Base-by-base conservation (phyloP, 495 filamentous ascomycete genomes). In the Antarctomyces pellizariae region DNA sequence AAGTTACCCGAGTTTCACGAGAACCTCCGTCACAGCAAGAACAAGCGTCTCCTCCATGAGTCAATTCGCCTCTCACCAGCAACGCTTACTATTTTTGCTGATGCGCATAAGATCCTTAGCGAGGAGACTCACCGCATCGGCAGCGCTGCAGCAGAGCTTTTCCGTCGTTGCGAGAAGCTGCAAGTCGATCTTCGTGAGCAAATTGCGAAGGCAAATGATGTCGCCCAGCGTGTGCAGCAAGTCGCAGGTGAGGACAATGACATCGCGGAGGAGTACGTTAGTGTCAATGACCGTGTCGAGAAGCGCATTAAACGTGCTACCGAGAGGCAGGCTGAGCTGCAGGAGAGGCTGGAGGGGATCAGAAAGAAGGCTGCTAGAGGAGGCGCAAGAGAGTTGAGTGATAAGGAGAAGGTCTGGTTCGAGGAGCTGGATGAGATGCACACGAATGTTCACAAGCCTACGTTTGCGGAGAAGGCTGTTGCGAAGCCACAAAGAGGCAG, bases 131-230 rank as follows among this genome's bases (percentile, higher is more conserved):
- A 71, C 35, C 51, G 54, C 4, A 56, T 91, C 14, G 71, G 74
- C 19, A 42, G 59, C 26, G 78, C 75, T 7, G 80, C 76, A 2
- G 65, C 80, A 1, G 77, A 89, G 38, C 53, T 92, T 5, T 90
- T 90, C 53, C 59, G 69, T 9, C 62, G 73, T 13, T 83, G 75
- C 37, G 64, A 79, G 38, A 53, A 70, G 8, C 48, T 91, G 21
- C 68, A 66, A 38, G 52, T 54, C 2, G 78, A 90, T 45, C 56
- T 90, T 27, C 48, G 51, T 15, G 64, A 70, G 18, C 80, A 90
- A 43, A 56, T 90, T 23, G 54, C 44, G 33, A 66, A 69, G 35
- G 59, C 67, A 3, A 61, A 63, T n/a, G 64, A 76, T 44, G 59
- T 74, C 3, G 68, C 66, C 18, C 49, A 57, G 21, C 59, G 64